A percentile compares a stretch with the other conserved stretches of the same genome.
Conservation (phyloP, 2,329 filamentous ascomycete species). For the Nothomitra cinnamomea region DNA sequence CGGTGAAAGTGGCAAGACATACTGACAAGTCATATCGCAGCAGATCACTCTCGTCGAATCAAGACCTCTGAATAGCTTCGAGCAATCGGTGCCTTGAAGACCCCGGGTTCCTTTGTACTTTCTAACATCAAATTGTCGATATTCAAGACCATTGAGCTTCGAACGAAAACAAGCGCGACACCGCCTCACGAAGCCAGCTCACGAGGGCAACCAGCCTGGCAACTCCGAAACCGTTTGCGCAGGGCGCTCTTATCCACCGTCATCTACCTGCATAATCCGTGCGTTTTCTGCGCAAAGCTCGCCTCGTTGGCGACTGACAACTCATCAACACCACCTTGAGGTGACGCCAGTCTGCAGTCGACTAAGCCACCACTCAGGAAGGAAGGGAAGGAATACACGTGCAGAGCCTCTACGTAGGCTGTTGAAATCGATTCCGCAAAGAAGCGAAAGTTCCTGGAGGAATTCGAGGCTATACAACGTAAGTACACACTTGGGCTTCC, state of each 20-base stretch:
- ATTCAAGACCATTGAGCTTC: neutral
- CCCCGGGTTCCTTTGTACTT: neutral
- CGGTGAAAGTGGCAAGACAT: neutral
- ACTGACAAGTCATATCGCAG: conserved; percentile 3
- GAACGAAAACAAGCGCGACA: neutral
- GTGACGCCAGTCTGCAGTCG: conserved; percentile 3
- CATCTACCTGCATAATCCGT: conserved; percentile 3
- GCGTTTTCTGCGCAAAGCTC: conserved; percentile 3
- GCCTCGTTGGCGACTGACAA: conserved; percentile 4
- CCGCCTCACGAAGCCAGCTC: neutral
- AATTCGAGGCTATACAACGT: neutral
- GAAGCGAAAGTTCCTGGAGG: neutral
- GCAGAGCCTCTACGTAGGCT: conserved; percentile 1
- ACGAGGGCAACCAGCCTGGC: neutral
- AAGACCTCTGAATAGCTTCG: neutral
- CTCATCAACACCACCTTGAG: conserved; percentile 2
- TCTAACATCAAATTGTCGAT: neutral
- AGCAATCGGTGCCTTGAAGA: neutral
- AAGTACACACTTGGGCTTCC: neutral
- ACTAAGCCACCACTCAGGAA: neutral
- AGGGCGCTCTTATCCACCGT: neutral
- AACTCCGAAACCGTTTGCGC: conserved; percentile 2
- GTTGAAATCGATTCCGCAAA: neutral
- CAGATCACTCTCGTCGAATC: neutral
- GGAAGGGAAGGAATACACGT: neutral